Percentiles rank a stretch among this genome's conserved stretches.
These are phyloP conservation scores for Lipomyces yamadae DNA, from an alignment of 805 yeast genomes.

Conservation along the genomic window DNA sequence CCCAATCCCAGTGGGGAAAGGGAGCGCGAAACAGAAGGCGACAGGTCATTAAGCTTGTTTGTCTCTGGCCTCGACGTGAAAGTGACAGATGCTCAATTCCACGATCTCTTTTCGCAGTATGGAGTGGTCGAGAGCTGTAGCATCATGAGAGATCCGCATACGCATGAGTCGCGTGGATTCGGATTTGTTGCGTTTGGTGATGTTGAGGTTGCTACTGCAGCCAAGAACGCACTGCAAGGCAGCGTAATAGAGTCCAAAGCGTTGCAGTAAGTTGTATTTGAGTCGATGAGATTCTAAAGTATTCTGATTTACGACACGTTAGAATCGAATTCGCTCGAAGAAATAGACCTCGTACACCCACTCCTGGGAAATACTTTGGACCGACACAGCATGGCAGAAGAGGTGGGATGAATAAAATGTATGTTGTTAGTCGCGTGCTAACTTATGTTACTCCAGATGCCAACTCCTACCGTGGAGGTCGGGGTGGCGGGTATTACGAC, in stretches of 20 bases:
- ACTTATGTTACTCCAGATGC: not conserved
- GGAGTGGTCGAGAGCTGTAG: constrained; percentile 45
- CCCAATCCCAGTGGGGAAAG: not conserved
- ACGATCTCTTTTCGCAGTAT: constrained; percentile 41
- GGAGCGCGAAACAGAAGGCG: not conserved
- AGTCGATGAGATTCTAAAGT: not conserved
- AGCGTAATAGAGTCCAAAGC: constrained; percentile 49
- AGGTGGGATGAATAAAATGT: not conserved
- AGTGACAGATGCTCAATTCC: constrained; percentile 42
- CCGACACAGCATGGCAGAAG: constrained; percentile 32
- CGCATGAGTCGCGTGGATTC: constrained; percentile 55
- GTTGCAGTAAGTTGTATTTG: constrained; percentile 39
- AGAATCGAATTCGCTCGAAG: constrained; percentile 55
- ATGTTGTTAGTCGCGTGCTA: not conserved
- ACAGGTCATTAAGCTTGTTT: constrained; percentile 40
- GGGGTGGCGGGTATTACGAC: constrained; percentile 22
- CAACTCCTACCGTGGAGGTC: constrained; percentile 22
- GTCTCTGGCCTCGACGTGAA: constrained; percentile 45
- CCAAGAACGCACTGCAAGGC: constrained; percentile 53
- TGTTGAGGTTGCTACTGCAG: constrained; percentile 54
- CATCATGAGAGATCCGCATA: constrained; percentile 53
- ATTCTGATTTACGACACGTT: not conserved
- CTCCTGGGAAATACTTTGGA: constrained; percentile 48
- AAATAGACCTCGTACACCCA: constrained; percentile 47
- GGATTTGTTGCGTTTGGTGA: constrained; percentile 56